phyloP scores from a whole-genome alignment of 805 yeast species.

The Yarrowia sp. region DNA sequence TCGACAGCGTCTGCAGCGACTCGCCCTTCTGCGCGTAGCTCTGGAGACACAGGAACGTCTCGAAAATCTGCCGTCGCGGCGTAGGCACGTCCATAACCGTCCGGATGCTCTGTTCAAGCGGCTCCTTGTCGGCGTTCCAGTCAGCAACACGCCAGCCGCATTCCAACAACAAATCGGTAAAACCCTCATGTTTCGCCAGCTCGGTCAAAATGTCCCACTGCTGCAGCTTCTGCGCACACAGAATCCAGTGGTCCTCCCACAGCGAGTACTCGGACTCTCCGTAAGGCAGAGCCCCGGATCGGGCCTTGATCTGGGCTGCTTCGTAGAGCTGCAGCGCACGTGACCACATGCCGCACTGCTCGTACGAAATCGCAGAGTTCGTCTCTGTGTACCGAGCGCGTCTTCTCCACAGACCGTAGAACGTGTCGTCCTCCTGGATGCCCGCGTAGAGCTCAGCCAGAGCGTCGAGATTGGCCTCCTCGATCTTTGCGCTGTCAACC shows the following conservation, averaged over 20 bases:
- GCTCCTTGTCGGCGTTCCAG: constrained; percentile 94
- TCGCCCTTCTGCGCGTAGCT: constrained; percentile 90
- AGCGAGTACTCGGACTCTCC: constrained; percentile 91
- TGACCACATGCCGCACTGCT: constrained; percentile 93
- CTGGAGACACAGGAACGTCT: constrained; percentile 88
- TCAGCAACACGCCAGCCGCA: constrained; percentile 99
- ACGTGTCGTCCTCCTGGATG: constrained; percentile 92
- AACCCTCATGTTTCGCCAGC: constrained; percentile 95
- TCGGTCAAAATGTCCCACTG: constrained; percentile 98
- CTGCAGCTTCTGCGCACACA: constrained; percentile 94
- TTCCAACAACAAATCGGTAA: constrained; percentile 89
- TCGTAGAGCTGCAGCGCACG: constrained; percentile 92
- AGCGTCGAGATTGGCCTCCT: constrained; percentile 87
- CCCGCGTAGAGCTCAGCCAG: constrained; percentile 83
- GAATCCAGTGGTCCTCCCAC: constrained; percentile 99
- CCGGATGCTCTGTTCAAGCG: constrained; percentile 88
- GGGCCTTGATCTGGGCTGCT: constrained; percentile 92
- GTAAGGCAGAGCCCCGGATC: constrained; percentile 92
- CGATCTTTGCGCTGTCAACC: constrained; percentile 64
- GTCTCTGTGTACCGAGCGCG: constrained; percentile 94
- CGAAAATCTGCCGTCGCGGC: constrained; percentile 92
- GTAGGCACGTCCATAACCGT: constrained; percentile 99
- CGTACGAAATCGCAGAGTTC: constrained; percentile 86
- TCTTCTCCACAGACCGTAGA: constrained; percentile 96
- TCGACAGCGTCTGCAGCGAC: constrained; percentile 77